Percentiles rank a stretch among this genome's conserved stretches.
Evolutionary conservation across 768 basidiomycete species (phyloP).

Genomic region (Filobasidium floriforme): DNA sequence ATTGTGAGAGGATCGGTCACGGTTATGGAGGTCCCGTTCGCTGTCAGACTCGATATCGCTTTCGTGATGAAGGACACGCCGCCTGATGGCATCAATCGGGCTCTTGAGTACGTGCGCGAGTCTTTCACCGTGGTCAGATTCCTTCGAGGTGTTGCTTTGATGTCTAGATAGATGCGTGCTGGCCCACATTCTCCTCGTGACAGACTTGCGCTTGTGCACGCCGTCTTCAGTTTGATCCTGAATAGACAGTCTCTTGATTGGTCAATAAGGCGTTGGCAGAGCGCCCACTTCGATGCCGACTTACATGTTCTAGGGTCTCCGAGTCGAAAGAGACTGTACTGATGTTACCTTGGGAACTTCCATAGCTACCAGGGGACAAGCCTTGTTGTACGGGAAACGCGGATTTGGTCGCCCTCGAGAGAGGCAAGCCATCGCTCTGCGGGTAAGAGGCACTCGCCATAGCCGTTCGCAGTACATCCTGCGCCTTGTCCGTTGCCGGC

Average conservation of each 20-base stretch:
- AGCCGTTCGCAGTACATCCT: slow-evolving; percentile 1
- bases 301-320: background rate
- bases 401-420: background rate
- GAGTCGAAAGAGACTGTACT: slow-evolving; percentile 1
- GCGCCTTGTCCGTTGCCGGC: slow-evolving; percentile 9
- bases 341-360: background rate
- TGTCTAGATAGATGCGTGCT: background rate
- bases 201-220: background rate
- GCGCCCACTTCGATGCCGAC: background rate
- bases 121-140: slow-evolving; percentile 1
- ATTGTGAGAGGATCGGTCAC: background rate
- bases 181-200: background rate
- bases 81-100: background rate
- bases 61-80: background rate
- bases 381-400: background rate
- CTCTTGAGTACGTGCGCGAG: slow-evolving; percentile 7
- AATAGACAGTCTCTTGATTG: background rate
- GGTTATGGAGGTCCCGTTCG: background rate
- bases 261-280: background rate
- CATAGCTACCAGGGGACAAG: background rate
- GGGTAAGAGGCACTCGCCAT: background rate
- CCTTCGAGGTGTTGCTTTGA: background rate
- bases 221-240: background rate
- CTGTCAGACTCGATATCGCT: background rate
- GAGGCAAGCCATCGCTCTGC: background rate